Conservation (phyloP, 1,284 basidiomycete genomes). For the Pseudozyma flocculosa region DNA sequence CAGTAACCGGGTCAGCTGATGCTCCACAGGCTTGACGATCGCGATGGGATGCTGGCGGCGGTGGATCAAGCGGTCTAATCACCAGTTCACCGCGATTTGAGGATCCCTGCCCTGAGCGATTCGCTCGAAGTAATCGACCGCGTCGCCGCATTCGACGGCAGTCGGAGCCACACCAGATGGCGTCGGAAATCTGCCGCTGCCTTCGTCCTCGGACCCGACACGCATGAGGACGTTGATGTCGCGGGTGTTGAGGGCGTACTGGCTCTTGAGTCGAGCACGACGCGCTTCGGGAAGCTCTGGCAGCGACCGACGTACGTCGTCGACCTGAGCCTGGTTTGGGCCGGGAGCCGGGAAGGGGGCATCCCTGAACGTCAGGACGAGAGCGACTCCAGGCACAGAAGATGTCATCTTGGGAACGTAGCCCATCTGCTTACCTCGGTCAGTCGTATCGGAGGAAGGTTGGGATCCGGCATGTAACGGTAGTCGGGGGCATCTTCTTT, state of each 20-base stretch:
- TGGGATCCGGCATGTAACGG: slow-evolving; percentile 96
- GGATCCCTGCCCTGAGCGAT: slow-evolving; percentile 34
- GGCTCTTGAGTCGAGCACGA: slow-evolving; percentile 64
- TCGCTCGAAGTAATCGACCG: slow-evolving; percentile 50
- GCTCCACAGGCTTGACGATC: no score
- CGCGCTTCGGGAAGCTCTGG: slow-evolving; percentile 78
- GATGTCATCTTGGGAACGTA: no score
- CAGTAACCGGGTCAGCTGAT: no score
- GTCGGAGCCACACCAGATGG: no score
- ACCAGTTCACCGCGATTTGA: slow-evolving; percentile 78
- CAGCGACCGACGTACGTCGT: slow-evolving; percentile 64
- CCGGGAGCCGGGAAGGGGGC: no score
- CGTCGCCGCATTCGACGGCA: slow-evolving; percentile 7
- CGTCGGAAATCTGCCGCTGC: slow-evolving; percentile 10
- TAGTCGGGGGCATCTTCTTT: slow-evolving; percentile 97
- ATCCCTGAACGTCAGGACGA: no score
- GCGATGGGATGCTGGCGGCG: no score
- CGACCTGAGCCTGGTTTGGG: slow-evolving; percentile 63
- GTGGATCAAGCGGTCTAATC: no score
- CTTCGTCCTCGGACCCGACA: slow-evolving; percentile 48
- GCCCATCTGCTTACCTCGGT: slow-evolving; percentile 12
- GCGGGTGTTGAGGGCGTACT: slow-evolving; percentile 66
- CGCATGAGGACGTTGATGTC: slow-evolving; percentile 54
- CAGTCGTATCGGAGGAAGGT: slow-evolving; percentile 75
- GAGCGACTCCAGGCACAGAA: no score